These are phyloP conservation scores for Suillus sp. DNA, from an alignment of 768 basidiomycete genomes.

Conservation along the genomic window DNA sequence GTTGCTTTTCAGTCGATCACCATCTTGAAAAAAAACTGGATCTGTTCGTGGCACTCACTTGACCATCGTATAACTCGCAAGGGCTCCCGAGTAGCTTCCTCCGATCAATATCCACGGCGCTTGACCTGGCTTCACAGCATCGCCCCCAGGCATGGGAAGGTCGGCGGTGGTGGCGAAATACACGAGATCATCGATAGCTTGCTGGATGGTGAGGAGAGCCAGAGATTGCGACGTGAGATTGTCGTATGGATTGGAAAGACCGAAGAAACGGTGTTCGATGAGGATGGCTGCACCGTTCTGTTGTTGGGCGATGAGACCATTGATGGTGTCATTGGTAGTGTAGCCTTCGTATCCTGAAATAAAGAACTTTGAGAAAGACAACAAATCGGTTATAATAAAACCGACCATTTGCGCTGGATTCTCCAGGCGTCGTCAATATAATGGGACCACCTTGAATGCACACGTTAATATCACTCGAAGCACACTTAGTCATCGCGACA, in stretches of 20 bases:
- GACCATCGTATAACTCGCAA: constrained; percentile 68
- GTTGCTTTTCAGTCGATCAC: constrained; percentile 28
- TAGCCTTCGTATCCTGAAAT: constrained; percentile 42
- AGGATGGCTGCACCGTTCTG: constrained; percentile 60
- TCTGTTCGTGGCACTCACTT: constrained; percentile 44
- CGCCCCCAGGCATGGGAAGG: constrained; percentile 68
- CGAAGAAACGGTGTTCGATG: constrained; percentile 76
- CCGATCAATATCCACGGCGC: constrained; percentile 47
- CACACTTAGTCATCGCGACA: not conserved
- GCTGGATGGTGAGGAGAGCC: constrained; percentile 64
- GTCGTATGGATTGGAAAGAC: constrained; percentile 65
- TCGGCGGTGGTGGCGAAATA: constrained; percentile 68
- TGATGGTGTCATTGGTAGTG: constrained; percentile 64
- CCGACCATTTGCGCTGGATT: not conserved
- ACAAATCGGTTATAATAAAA: not conserved
- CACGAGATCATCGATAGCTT: constrained; percentile 74
- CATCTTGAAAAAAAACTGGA: not conserved
- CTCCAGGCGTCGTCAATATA: not conserved
- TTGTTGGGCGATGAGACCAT: constrained; percentile 40
- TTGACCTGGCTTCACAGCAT: constrained; percentile 55
- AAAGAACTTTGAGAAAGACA: not conserved
- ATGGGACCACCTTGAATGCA: not conserved
- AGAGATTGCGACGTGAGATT: constrained; percentile 63
- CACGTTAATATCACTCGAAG: not conserved
- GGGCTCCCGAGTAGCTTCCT: constrained; percentile 45